Evolutionary conservation across 2,329 filamentous ascomycete species (phyloP), one percentile per base, ranked within the genome.

Genomic region (Pezicula neosporulosa): DNA sequence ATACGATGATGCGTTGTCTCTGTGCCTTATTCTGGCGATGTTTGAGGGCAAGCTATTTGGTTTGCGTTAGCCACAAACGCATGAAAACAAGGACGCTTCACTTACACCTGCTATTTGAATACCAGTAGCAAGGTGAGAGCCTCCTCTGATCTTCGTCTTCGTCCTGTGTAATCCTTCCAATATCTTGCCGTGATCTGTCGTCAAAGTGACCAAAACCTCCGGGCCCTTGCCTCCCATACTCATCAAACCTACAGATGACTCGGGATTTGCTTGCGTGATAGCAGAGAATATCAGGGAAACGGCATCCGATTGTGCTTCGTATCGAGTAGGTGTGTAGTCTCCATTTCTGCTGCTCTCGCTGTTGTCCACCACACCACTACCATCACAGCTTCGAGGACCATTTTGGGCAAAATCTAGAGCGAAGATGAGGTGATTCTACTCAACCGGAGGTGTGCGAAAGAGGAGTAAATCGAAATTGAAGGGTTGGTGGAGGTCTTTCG

Each of bases 361-460:
- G 81, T 97, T 99, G 82, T 99, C 94, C 67, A 97, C 90, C 81
- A 97, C 67, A 97, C 90, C 81, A 97, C 86, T 72, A 99, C 90
- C 92, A 99, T 97, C 58, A 96, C 95, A 77, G 94, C 95, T 85
- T 99, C 94, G 74, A 99, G 86, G 75, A 87, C 89, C 94, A 99
- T 99, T 68, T 80, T 92, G 84, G 71, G 71, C 64, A 58, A 56
- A 56, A 54, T 44, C 45, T 60, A 48, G 49, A 21, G 19, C 15
- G 42, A 53, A 45, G 48, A 10, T 47, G 19, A 19, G 19, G 44
- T 7, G 16, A n/a, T 41, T 10, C 21, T 21, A 16, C 44, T 38
- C 16, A 24, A 33, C 36, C 28, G 43, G 38, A 51, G 36, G 44
- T 27, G n/a, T 49, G 36, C 18, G 41, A 35, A 42, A 5, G 36